Evolutionary conservation across 1,284 basidiomycete species (phyloP).

Genomic region (Exobasidium cylindrosporum): DNA sequence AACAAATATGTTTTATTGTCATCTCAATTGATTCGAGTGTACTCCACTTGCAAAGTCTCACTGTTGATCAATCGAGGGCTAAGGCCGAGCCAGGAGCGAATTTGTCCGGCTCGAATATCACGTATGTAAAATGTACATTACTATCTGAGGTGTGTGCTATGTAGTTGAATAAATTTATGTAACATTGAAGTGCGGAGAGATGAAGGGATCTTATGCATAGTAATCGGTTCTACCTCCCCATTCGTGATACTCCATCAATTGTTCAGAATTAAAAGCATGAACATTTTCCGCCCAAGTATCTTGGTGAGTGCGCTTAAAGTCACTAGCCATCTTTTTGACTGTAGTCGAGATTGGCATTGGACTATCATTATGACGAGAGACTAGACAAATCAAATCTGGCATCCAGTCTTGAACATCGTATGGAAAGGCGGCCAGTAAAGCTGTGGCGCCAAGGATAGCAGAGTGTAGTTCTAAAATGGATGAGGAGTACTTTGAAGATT

Average conservation of each 20-base stretch:
- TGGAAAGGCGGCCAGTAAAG: slow-evolving; percentile 75
- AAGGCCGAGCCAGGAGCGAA: no score
- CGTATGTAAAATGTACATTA: no score
- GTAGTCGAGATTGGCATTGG: slow-evolving; percentile 88
- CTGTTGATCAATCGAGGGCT: no score
- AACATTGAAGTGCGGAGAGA: no score
- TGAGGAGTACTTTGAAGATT: slow-evolving; percentile 68
- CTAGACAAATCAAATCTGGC: slow-evolving; percentile 67
- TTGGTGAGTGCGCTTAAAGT: slow-evolving; percentile 69
- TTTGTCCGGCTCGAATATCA: no score
- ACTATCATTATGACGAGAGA: slow-evolving; percentile 79
- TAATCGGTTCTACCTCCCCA: slow-evolving; percentile 52
- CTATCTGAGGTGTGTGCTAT: no score
- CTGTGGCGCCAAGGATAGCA: slow-evolving; percentile 80
- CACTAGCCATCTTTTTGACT: slow-evolving; percentile 80
- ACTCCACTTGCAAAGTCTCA: no score
- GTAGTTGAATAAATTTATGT: no score
- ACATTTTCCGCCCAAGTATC: slow-evolving; percentile 92
- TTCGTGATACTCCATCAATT: slow-evolving; percentile 45
- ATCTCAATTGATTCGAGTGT: no score
- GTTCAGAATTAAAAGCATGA: slow-evolving; percentile 75
- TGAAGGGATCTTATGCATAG: slow-evolving; percentile 51
- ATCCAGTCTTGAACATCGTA: slow-evolving; percentile 81
- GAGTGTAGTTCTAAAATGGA: slow-evolving; percentile 76
- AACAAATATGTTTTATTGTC: no score